phyloP scores from a whole-genome alignment of 148 eudicot species.

The Talinum fruticosum region DNA sequence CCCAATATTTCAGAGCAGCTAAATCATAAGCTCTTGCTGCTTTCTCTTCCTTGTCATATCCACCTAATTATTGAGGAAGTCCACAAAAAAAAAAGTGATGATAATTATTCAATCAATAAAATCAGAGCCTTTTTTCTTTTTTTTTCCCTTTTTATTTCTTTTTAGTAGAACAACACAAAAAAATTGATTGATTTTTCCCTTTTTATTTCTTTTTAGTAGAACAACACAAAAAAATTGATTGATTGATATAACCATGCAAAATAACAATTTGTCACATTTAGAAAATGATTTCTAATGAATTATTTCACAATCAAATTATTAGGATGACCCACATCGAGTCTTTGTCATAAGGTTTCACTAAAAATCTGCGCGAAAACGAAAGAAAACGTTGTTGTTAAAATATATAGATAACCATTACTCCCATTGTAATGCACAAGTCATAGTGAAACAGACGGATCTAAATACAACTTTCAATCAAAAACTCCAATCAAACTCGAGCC shows the following conservation, averaged over 20 bases:
- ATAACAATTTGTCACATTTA: not conserved
- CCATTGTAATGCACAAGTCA: no score
- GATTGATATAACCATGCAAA: constrained; percentile 15
- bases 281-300: not conserved
- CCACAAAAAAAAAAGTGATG: not conserved
- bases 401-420: no score
- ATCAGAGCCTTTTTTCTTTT: not conserved
- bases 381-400: no score
- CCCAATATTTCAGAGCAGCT: constrained; percentile 91
- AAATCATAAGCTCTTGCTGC: constrained; percentile 88
- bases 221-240: constrained; percentile 5
- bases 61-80: constrained; percentile 37
- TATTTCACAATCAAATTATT: constrained; percentile 11
- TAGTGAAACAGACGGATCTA: no score
- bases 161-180: constrained; percentile 15
- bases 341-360: not conserved
- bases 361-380: no score
- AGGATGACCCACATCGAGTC: not conserved
- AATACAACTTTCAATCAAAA: no score
- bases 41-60: constrained; percentile 86
- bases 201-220: not conserved
- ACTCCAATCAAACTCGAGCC: no score
- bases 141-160: not conserved
- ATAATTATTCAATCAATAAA: constrained; percentile 9
- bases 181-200: not conserved